These are phyloP conservation scores for Punctularia strigosozonata DNA, from an alignment of 768 basidiomycete species.

Conservation along the genomic window DNA sequence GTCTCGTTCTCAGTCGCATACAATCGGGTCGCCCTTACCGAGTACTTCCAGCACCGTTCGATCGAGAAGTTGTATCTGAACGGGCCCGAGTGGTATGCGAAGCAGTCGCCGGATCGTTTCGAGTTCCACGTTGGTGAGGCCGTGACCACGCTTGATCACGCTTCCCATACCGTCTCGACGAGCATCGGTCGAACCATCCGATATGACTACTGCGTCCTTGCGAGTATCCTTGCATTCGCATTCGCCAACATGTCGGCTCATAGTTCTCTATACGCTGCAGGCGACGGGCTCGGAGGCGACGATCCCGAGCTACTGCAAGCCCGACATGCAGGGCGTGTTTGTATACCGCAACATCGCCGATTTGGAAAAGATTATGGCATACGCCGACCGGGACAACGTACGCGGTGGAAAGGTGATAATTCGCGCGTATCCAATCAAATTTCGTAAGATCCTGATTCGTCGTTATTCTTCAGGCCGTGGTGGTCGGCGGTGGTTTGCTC, in stretches of 20 bases:
- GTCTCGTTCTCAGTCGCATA: slow-evolving; percentile 36
- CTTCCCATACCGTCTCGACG: slow-evolving; percentile 32
- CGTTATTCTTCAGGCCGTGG: slow-evolving; percentile 24
- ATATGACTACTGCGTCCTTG: slow-evolving; percentile 56
- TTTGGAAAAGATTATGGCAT: slow-evolving; percentile 50
- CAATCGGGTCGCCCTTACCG: slow-evolving; percentile 45
- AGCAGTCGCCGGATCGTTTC: slow-evolving; percentile 46
- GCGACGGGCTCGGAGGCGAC: slow-evolving; percentile 58
- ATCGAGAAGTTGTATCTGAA: slow-evolving; percentile 53
- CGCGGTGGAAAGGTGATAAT: slow-evolving; percentile 14
- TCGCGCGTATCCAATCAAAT: background rate
- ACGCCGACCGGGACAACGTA: slow-evolving; percentile 33
- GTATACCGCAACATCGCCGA: slow-evolving; percentile 67
- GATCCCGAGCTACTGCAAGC: slow-evolving; percentile 45
- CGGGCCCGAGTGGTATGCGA: slow-evolving; percentile 42
- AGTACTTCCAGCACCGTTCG: slow-evolving; percentile 50
- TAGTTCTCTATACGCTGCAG: no score
- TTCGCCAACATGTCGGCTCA: no score
- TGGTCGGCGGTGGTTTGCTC: slow-evolving; percentile 62
- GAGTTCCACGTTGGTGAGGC: slow-evolving; percentile 37
- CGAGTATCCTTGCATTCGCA: no score
- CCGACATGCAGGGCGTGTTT: slow-evolving; percentile 44
- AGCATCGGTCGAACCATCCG: slow-evolving; percentile 28
- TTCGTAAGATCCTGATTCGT: background rate
- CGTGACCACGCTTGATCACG: slow-evolving; percentile 27